Evolutionary conservation across 192 early-diverging fungal genomes (phyloP).

Genomic region (Allomyces macrogynus): DNA sequence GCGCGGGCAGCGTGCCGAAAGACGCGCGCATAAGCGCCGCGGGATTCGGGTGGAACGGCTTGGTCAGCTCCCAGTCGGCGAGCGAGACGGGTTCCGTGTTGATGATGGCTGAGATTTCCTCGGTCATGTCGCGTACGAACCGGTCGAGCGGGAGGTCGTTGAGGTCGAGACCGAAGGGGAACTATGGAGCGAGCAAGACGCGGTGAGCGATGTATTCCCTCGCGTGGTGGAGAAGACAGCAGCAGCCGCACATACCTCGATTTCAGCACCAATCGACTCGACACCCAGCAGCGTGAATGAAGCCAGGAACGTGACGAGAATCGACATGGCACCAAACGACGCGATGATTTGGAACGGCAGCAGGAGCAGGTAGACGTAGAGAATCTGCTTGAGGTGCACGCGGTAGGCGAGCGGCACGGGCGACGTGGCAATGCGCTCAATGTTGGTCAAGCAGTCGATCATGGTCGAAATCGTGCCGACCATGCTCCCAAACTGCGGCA

Average conservation of each 20-base stretch:
- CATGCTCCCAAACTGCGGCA: slow-evolving; percentile 8
- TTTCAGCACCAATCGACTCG: slow-evolving; percentile 63
- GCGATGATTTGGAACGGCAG: slow-evolving; percentile 66
- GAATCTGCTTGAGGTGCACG: slow-evolving; percentile 72
- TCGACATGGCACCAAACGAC: slow-evolving; percentile 28
- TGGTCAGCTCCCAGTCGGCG: not conserved
- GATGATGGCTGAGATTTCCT: not conserved
- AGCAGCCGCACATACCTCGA: slow-evolving; percentile 28
- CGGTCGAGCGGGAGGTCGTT: not conserved
- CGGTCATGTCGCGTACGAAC: not conserved
- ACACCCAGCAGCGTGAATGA: slow-evolving; percentile 67
- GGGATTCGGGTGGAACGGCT: not conserved
- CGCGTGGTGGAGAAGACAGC: not conserved
- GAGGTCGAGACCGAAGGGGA: not conserved
- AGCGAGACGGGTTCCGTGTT: not conserved
- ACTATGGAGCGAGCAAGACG: not conserved
- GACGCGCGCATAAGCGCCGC: not conserved
- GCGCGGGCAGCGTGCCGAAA: not conserved
- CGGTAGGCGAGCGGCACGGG: slow-evolving; percentile 76
- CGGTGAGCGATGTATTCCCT: not conserved
- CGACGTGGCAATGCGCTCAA: slow-evolving; percentile 65
- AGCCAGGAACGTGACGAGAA: slow-evolving; percentile 43
- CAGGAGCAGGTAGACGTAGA: slow-evolving; percentile 46
- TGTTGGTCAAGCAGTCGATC: slow-evolving; percentile 35
- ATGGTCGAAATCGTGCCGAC: slow-evolving; percentile 25